Conservation (phyloP, 2,329 filamentous ascomycete species). For the Apiospora marii region DNA sequence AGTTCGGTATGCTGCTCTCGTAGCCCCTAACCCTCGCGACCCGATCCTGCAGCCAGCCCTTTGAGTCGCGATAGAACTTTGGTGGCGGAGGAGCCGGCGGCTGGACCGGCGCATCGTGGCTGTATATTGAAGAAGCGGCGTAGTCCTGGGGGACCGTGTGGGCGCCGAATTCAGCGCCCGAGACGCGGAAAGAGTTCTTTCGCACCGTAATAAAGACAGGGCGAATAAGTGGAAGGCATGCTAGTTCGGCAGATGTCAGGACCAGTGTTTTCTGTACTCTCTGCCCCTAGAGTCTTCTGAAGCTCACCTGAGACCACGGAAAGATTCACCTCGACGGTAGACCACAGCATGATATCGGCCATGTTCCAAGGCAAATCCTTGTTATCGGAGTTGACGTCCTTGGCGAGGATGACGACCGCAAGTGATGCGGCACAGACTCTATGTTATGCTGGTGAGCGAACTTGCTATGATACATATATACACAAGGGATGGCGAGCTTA, state of each 20-base stretch:
- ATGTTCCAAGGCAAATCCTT: slow-evolving; percentile 39
- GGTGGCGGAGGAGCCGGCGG: background rate
- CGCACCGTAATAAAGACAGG: slow-evolving; percentile 1
- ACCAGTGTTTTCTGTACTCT: background rate
- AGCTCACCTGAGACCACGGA: slow-evolving; percentile 39
- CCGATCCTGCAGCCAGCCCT: background rate
- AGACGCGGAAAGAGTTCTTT: background rate
- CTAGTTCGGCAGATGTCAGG: background rate
- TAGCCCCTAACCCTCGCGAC: background rate
- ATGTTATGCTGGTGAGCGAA: background rate
- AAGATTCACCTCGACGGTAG: slow-evolving; percentile 40
- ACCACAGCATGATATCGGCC: slow-evolving; percentile 39
- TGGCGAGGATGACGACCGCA: slow-evolving; percentile 38
- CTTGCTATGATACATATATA: fast-evolving
- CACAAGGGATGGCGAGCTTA: slow-evolving; percentile 28
- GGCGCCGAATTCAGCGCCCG: background rate
- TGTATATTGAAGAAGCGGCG: background rate
- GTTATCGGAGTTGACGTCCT: slow-evolving; percentile 33
- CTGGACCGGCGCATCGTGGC: background rate
- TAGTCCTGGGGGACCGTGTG: background rate
- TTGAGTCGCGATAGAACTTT: background rate
- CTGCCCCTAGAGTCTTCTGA: background rate
- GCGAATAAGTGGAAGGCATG: slow-evolving; percentile 26
- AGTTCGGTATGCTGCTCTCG: slow-evolving; percentile 4
- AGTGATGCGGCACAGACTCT: slow-evolving; percentile 41